These are phyloP conservation scores for Zea mays DNA, from an alignment of 176 grass and related monocot genomes.

Conservation along the genomic window DNA sequence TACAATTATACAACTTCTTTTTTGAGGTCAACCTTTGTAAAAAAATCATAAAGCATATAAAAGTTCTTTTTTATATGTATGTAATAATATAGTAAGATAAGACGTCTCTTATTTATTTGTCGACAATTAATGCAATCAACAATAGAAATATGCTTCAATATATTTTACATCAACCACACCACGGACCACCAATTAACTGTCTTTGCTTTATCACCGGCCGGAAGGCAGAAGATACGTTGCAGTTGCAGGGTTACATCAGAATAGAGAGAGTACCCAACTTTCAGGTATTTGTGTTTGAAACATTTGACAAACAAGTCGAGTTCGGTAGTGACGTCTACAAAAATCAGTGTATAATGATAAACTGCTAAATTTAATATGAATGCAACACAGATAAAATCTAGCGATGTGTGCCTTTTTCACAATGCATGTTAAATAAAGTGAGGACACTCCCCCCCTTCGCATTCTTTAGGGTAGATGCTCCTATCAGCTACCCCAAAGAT, in stretches of 20 bases:
- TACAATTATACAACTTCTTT: too few species aligned
- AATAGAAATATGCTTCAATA: background rate
- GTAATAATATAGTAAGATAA: background rate
- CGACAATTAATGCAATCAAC: background rate
- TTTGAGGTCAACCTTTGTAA: too few species aligned
- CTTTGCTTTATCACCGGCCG: background rate
- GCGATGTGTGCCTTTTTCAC: background rate
- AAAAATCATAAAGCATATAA: background rate
- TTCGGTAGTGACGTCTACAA: background rate
- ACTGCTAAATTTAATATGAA: slow-evolving; percentile 8
- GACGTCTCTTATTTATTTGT: background rate
- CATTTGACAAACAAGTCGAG: too few species aligned
- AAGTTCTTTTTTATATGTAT: background rate
- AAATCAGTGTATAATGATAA: background rate
- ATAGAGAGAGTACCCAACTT: background rate
- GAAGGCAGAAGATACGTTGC: background rate
- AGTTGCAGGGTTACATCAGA: background rate
- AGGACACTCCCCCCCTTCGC: background rate
- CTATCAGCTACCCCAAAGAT: slow-evolving; percentile 30
- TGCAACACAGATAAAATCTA: slow-evolving; percentile 19
- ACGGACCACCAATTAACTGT: background rate
- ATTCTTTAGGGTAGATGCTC: slow-evolving; percentile 35
- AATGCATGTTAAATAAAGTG: background rate
- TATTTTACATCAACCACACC: slow-evolving; percentile 10
- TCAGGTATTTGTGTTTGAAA: background rate